phyloP scores from a whole-genome alignment of 2,329 filamentous ascomycete species.

The Sporothrix sp. region DNA sequence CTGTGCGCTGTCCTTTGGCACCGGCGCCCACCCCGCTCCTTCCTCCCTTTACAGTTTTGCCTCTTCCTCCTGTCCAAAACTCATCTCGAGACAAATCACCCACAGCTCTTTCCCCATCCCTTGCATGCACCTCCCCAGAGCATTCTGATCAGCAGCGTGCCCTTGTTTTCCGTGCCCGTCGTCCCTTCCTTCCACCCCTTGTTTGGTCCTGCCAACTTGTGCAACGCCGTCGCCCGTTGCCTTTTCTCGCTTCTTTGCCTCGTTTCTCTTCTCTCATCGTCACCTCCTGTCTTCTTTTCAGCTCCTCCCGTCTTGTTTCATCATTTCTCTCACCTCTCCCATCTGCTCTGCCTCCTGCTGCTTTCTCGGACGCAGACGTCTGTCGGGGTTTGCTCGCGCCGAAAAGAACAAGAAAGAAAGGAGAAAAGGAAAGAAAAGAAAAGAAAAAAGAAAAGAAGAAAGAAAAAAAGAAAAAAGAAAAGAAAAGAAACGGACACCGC shows the following conservation, averaged over 20 bases:
- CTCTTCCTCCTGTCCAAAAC: conserved; percentile 18
- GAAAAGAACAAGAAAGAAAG: no score
- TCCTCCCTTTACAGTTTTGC: neutral
- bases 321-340: conserved; percentile 7
- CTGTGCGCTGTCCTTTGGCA: neutral
- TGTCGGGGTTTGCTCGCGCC: no score
- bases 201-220: neutral
- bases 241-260: neutral
- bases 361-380: no score
- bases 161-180: conserved; percentile 10
- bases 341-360: neutral
- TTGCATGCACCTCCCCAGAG: conserved; percentile 10
- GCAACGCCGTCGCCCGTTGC: neutral
- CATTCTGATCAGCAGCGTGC: conserved; percentile 13
- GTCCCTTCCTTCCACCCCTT: conserved; percentile 1
- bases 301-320: conserved; percentile 1
- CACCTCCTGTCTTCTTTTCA: neutral
- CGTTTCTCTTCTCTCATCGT: neutral
- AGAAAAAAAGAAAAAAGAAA: no score
- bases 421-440: no score
- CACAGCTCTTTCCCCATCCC: conserved; percentile 14
- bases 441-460: no score
- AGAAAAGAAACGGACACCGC: no score
- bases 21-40: no score
- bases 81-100: conserved; percentile 20